Percentiles rank a stretch among this genome's conserved stretches.
These are phyloP conservation scores for Leptographium flavum DNA, from an alignment of 2,329 filamentous ascomycete genomes.

Conservation along the genomic window DNA sequence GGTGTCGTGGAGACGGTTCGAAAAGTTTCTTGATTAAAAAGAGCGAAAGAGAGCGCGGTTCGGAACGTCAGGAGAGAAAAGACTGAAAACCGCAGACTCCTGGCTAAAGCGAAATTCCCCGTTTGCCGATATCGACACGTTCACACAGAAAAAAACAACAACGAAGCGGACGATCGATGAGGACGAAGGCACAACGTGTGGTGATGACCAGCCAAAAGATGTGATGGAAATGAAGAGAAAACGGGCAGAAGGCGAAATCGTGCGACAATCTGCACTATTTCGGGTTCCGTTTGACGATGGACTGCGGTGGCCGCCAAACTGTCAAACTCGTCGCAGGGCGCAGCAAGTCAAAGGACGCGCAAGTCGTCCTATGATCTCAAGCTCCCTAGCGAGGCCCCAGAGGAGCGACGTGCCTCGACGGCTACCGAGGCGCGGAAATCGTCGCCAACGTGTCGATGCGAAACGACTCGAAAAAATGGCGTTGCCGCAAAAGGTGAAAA, in stretches of 20 bases:
- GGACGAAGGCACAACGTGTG: background rate
- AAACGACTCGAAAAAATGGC: background rate
- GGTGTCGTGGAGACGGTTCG: background rate
- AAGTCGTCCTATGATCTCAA: background rate
- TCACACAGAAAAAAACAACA: background rate
- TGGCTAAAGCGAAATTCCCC: background rate
- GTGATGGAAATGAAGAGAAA: background rate
- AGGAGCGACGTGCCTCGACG: slow-evolving; percentile 18
- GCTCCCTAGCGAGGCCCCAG: slow-evolving; percentile 21
- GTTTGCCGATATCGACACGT: background rate
- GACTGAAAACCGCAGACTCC: background rate
- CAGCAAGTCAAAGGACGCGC: background rate
- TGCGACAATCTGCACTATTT: background rate
- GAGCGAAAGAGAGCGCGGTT: background rate
- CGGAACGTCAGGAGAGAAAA: background rate
- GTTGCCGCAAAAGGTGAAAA: background rate
- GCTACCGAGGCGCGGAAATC: slow-evolving; percentile 20
- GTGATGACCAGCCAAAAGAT: background rate
- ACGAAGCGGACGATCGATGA: background rate
- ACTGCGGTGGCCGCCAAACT: too few relatives aligned
- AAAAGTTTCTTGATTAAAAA: background rate
- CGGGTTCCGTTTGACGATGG: too few relatives aligned
- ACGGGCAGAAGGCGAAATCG: background rate
- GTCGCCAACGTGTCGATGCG: slow-evolving; percentile 28
- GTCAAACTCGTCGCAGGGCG: too few relatives aligned